Base-by-base conservation (phyloP, 1,139 yeast genomes). In the Insectozyma bohioensis region DNA sequence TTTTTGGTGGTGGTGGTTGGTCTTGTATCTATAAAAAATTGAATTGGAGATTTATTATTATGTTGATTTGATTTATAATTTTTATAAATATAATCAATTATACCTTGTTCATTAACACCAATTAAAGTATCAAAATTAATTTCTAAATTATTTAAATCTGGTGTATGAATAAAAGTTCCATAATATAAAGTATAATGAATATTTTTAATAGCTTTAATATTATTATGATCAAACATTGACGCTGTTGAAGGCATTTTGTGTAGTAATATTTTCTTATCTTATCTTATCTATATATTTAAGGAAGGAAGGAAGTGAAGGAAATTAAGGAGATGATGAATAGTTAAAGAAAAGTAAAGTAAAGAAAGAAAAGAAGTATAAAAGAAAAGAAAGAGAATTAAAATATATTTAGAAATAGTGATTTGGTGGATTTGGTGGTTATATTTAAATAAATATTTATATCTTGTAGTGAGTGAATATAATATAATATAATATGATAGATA, bases 161-260 rank as follows among this genome's bases (percentile, higher is more conserved):
- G 72, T 1, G 67, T 56, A 36, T 66, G 67, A 12, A 66, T 48
- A 36, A 65, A 61, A 2, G 71, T 65, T 1, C 71, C 72, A 34
- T 53, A 54, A 43, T 56, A 62, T 12, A 64, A 42, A 1, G 63
- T 58, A 44, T 63, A 63, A 5, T 46, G 48, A 16, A 55, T 52
- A 5, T 42, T 20, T 11, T 37, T 26, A 6, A 34, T 34, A 2
- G 63, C 61, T 30, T 50, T 52, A 5, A 26, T 27, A 6, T 26
- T 22, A n/a, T n/a, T n/a, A n/a, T n/a, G n/a, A n/a, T n/a, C n/a
- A 6, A 26, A 10, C 15, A 5, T 18, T 5, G 23, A 12, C 1
- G 16, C 11, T 5, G 2, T 24, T 9, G 41, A 17, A 12, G 37
- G 25, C 26, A 30, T 37, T 6, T 20, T 20, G 5, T 20, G 22